Percentiles rank a stretch among this genome's conserved stretches.
Conservation (phyloP, 73 alveolate genomes). For the Tetrahymena elliotti region DNA sequence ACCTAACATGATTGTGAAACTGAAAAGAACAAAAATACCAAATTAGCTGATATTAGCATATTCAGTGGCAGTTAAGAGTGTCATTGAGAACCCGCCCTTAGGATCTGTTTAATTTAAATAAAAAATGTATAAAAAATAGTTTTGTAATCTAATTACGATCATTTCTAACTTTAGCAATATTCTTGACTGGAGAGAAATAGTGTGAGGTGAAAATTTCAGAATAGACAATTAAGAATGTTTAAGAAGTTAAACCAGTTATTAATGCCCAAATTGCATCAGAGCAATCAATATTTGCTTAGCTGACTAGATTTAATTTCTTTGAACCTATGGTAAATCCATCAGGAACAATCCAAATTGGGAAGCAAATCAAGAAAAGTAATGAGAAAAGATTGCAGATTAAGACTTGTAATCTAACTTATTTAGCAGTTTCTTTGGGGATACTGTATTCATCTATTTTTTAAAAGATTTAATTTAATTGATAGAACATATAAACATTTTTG, state of each 20-base stretch:
- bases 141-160: too few species aligned
- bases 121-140: background rate
- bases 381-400: background rate
- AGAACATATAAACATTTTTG: background rate
- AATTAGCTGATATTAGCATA: background rate
- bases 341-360: background rate
- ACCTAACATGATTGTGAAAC: background rate
- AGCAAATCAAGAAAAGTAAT: background rate
- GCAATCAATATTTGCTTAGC: background rate
- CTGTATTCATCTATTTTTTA: background rate
- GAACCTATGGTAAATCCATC: background rate
- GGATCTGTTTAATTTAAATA: background rate
- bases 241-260: background rate
- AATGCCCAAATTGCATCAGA: background rate
- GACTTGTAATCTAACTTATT: background rate
- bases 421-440: background rate
- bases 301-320: background rate
- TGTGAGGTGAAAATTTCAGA: background rate
- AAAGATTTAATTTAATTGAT: background rate
- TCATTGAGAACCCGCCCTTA: background rate
- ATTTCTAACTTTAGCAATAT: background rate
- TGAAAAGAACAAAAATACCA: background rate
- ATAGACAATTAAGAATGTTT: background rate
- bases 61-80: background rate
- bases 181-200: background rate